phyloP scores from a whole-genome alignment of 2,329 filamentous ascomycete species.

The Penicillium thymicola region DNA sequence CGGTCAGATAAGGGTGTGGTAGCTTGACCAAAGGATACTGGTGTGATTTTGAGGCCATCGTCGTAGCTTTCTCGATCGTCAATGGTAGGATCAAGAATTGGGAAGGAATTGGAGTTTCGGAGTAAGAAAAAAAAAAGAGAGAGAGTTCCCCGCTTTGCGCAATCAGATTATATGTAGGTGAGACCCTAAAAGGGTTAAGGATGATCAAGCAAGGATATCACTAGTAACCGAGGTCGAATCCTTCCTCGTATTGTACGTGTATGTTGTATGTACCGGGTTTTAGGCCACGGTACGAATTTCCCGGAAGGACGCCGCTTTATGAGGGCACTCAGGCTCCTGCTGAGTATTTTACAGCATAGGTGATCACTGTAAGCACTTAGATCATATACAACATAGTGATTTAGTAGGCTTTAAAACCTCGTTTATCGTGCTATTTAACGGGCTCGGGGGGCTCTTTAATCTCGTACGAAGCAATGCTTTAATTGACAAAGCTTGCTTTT shows the following conservation, averaged over 20 bases:
- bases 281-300: no score
- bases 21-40: conserved; percentile 44
- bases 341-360: no score
- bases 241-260: not conserved
- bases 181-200: not conserved
- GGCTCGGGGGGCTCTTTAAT: no score
- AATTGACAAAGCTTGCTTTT: no score
- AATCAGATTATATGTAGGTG: conserved; percentile 3
- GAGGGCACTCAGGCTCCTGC: no score
- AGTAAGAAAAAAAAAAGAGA: not conserved
- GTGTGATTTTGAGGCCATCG: conserved; percentile 15
- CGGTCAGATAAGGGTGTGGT: conserved; percentile 47
- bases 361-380: no score
- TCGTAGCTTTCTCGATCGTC: not conserved
- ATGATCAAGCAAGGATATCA: not conserved
- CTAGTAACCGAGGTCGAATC: conserved; percentile 5
- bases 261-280: no score
- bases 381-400: no score
- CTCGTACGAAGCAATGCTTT: no score
- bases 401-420: no score
- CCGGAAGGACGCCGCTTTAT: no score
- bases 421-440: no score
- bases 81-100: not conserved
- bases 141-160: not conserved
- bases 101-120: not conserved